phyloP scores from a whole-genome alignment of 306 rosid genomes.

The Rubus parviflorus region DNA sequence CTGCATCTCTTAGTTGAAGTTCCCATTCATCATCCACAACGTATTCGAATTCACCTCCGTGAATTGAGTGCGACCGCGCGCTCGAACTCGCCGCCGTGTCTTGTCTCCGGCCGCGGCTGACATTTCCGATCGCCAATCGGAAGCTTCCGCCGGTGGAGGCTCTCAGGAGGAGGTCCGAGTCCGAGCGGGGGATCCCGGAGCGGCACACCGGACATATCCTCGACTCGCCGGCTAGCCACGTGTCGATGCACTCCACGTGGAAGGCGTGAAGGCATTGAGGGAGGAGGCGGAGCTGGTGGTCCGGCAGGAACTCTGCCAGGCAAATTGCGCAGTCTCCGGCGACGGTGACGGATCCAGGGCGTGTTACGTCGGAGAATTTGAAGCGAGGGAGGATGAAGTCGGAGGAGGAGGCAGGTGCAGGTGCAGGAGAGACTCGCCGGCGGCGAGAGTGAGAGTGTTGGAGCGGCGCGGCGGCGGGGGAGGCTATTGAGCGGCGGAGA shows the following conservation, averaged over 20 bases:
- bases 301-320: not conserved
- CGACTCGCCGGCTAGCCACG: not conserved
- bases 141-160: not conserved
- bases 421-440: not conserved
- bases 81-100: not conserved
- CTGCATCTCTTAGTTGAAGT: not conserved
- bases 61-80: not conserved
- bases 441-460: not conserved
- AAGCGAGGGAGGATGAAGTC: not conserved
- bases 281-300: not conserved
- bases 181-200: not conserved
- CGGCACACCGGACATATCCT: not conserved
- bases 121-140: not conserved
- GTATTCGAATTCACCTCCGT: not conserved
- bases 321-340: not conserved
- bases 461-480: not conserved
- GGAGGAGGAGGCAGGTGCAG: not conserved
- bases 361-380: not conserved
- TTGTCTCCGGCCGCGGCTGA: not conserved
- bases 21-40: not conserved
- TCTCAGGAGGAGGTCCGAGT: not conserved
- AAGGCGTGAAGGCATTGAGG: conserved; percentile 1
- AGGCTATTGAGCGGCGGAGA: not conserved
- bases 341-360: not conserved
- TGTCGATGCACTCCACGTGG: not conserved